phyloP scores from a whole-genome alignment of 495 filamentous ascomycete genomes.

The Neurospora sp. region DNA sequence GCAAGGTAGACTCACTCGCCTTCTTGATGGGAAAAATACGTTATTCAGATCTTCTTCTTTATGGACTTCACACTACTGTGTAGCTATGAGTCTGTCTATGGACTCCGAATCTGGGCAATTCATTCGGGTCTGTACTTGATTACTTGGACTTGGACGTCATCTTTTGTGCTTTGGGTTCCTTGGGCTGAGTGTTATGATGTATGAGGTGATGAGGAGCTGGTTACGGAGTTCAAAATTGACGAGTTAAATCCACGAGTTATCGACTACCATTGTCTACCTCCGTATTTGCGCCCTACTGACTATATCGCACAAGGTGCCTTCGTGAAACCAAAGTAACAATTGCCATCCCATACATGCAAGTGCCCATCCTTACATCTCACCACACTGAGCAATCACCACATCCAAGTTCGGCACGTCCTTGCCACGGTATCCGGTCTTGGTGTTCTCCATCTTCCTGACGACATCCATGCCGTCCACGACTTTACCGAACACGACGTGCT shows the following conservation, averaged over 20 bases:
- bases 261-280: no score
- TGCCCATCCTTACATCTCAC: constrained; percentile 58
- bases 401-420: constrained; percentile 78
- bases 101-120: background rate
- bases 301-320: no score
- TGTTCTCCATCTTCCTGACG: constrained; percentile 77
- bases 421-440: constrained; percentile 58
- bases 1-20: background rate
- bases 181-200: background rate
- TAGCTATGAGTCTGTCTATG: background rate
- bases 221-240: background rate
- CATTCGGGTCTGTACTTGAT: background rate
- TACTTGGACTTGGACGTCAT: background rate
- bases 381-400: constrained; percentile 77
- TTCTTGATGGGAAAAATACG: background rate
- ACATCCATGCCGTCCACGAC: constrained; percentile 88
- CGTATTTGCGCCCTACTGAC: no score
- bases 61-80: background rate
- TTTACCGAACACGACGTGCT: constrained; percentile 92
- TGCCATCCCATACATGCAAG: no score
- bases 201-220: background rate
- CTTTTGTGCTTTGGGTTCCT: no score
- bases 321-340: no score
- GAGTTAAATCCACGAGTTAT: background rate
- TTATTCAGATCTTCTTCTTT: background rate